These are phyloP conservation scores for Pyrenophora tritici-repentis DNA, from an alignment of 2,329 filamentous ascomycete genomes.

Conservation along the genomic window DNA sequence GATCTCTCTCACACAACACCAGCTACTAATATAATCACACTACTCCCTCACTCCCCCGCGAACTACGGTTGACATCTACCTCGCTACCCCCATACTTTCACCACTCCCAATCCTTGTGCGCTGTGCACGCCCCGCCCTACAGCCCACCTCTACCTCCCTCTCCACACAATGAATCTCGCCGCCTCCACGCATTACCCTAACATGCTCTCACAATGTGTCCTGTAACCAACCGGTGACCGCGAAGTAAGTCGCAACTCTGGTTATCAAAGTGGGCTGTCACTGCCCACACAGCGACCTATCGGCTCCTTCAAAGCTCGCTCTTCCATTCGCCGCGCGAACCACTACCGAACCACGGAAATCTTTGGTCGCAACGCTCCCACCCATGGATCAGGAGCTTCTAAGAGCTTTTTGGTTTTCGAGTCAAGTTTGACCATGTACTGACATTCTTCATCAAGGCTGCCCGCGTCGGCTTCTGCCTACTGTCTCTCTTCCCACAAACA, in stretches of 20 bases:
- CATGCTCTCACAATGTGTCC: constrained; percentile 35
- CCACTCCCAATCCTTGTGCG: constrained; percentile 9
- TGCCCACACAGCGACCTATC: background rate
- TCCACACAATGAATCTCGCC: constrained; percentile 30
- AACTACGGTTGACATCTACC: constrained; percentile 9
- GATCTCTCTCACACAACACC: constrained; percentile 21
- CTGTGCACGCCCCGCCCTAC: constrained; percentile 4
- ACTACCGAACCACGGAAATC: background rate
- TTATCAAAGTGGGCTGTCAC: background rate
- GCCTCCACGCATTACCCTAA: constrained; percentile 34
- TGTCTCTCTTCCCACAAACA: constrained; percentile 8
- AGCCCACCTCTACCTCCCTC: background rate
- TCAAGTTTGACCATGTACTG: background rate
- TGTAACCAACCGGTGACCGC: constrained; percentile 33
- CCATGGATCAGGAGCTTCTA: constrained; percentile 1
- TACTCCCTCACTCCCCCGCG: constrained; percentile 9
- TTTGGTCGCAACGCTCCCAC: constrained; percentile 6
- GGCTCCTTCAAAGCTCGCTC: background rate
- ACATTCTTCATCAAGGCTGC: constrained; percentile 7
- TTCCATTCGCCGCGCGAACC: constrained; percentile 3
- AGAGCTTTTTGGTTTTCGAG: background rate
- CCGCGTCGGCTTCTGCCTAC: constrained; percentile 25
- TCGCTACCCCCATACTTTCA: constrained; percentile 26
- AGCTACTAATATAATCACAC: constrained; percentile 15
- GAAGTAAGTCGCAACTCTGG: constrained; percentile 22